A percentile compares a stretch with the other conserved stretches of the same genome.
These are phyloP conservation scores for Sanghuangporus weigelae DNA, from an alignment of 1,284 basidiomycete genomes.

Conservation along the genomic window DNA sequence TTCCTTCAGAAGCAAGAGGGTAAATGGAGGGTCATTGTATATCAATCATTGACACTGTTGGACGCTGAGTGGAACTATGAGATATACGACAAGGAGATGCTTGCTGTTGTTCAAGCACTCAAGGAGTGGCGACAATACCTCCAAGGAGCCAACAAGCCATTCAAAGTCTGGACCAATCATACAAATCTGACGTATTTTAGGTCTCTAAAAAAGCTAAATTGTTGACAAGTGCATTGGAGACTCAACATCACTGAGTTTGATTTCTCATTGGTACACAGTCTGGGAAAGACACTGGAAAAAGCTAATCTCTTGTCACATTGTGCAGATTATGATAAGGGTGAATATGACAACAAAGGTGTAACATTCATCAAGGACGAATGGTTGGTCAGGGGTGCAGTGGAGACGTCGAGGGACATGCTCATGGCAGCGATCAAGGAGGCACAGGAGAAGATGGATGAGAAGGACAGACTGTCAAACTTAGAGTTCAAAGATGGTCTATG, in stretches of 20 bases:
- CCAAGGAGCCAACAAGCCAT: conserved; percentile 12
- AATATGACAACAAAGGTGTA: neutral
- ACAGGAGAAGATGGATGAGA: too few relatives aligned
- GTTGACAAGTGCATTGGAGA: neutral
- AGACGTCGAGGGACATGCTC: neutral
- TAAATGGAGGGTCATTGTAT: conserved; percentile 28
- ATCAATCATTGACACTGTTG: conserved; percentile 27
- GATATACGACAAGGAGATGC: conserved; percentile 43
- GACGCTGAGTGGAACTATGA: conserved; percentile 36
- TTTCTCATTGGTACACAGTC: neutral
- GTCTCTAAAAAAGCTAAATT: neutral
- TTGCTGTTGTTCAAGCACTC: conserved; percentile 32
- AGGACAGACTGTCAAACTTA: too few relatives aligned
- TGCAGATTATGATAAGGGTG: neutral
- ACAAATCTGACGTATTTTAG: conserved; percentile 24
- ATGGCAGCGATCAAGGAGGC: too few relatives aligned
- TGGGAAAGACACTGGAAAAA: neutral
- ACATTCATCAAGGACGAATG: neutral
- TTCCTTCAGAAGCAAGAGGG: conserved; percentile 2
- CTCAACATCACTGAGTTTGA: neutral
- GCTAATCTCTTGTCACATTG: neutral
- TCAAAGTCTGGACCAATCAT: conserved; percentile 29
- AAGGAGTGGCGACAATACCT: conserved; percentile 32
- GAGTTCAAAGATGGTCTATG: too few relatives aligned
- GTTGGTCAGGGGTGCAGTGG: neutral